Evolutionary conservation across 179 eudicot species (phyloP).

Genomic region (Beta lomatogona): DNA sequence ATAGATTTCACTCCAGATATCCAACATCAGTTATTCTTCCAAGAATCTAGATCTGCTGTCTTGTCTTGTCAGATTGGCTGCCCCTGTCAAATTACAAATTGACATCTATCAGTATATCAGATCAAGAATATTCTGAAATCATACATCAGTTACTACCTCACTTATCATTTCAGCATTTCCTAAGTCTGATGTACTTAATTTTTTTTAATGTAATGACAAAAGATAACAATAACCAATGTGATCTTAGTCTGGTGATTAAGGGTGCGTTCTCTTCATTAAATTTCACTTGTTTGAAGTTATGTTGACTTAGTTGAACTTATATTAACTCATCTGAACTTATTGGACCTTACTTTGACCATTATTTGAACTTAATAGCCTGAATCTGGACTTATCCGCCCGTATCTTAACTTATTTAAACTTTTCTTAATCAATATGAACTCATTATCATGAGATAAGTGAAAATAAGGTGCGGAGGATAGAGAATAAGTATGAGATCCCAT

Average conservation of each 20-base stretch:
- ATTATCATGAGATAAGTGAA: too few species aligned
- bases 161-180: conserved; percentile 1
- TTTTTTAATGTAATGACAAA: neutral
- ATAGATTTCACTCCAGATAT: neutral
- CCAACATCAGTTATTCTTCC: neutral
- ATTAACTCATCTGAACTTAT: too few species aligned
- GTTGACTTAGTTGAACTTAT: too few species aligned
- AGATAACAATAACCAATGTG: neutral
- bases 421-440: too few species aligned
- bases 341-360: too few species aligned
- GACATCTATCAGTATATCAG: neutral
- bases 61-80: neutral
- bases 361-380: too few species aligned
- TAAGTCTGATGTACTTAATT: neutral
- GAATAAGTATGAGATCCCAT: too few species aligned
- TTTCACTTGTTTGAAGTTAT: too few species aligned
- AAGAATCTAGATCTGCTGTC: neutral
- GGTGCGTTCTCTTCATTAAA: too few species aligned
- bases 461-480: too few species aligned
- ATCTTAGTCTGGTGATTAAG: neutral
- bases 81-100: neutral
- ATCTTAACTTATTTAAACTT: too few species aligned
- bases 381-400: too few species aligned
- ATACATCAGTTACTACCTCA: neutral
- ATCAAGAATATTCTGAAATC: neutral